Conservation (phyloP, 108 stramenopile genomes). For the Skeletonema costatum region DNA sequence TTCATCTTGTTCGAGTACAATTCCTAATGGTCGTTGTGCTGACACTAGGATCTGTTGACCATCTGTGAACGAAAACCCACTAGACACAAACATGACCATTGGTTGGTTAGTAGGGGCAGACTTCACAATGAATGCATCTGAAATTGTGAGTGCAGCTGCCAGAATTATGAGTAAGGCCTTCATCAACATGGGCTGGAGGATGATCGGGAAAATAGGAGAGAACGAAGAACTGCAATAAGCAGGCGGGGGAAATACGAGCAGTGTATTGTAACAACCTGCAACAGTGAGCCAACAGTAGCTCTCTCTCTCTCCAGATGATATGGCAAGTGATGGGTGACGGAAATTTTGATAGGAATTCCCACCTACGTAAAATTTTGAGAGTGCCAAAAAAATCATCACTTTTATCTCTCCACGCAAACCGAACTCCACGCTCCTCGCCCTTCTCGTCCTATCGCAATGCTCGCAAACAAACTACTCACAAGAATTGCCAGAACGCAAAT, state of each 20-base stretch:
- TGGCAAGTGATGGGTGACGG: too few species aligned
- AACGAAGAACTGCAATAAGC: too few species aligned
- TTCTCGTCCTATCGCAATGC: not conserved
- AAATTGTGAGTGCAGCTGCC: not conserved
- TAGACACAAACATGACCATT: not conserved
- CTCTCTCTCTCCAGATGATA: too few species aligned
- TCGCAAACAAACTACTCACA: not conserved
- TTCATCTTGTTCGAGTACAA: conserved; percentile 57
- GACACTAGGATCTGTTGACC: conserved; percentile 64
- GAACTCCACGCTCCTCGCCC: not conserved
- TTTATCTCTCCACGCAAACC: not conserved
- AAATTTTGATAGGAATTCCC: too few species aligned
- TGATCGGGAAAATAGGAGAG: too few species aligned
- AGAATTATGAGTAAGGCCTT: too few species aligned
- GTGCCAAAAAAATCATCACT: too few species aligned
- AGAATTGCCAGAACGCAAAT: not conserved
- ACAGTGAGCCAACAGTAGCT: too few species aligned
- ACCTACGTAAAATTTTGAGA: too few species aligned
- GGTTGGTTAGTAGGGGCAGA: not conserved
- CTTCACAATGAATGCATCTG: not conserved
- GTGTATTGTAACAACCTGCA: too few species aligned
- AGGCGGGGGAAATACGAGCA: too few species aligned
- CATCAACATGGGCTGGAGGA: too few species aligned
- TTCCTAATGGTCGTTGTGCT: conserved; percentile 63
- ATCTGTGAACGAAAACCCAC: conserved; percentile 61